Conservation (phyloP, 2,329 filamentous ascomycete genomes). For the Chalaropsis thielavioides region DNA sequence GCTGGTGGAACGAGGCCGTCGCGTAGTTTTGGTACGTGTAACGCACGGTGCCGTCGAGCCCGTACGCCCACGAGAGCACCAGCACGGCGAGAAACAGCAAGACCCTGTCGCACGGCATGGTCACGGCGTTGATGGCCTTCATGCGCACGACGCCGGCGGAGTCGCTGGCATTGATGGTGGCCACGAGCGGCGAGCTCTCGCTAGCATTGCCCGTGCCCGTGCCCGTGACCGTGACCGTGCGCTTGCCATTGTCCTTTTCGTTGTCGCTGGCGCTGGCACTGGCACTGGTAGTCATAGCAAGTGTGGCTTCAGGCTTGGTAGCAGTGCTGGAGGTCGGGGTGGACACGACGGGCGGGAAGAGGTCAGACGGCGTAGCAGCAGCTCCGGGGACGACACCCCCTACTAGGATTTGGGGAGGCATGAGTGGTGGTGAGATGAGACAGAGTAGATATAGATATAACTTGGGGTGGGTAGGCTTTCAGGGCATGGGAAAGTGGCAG, state of each 20-base stretch:
- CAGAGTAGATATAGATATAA: no score
- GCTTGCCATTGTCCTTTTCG: no score
- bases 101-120: constrained; percentile 37
- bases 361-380: not conserved
- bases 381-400: not conserved
- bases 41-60: constrained; percentile 43
- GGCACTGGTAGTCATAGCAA: not conserved
- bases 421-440: not conserved
- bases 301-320: not conserved
- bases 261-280: not conserved
- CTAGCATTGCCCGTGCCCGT: no score
- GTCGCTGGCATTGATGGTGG: constrained; percentile 18
- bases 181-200: not conserved
- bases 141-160: constrained; percentile 44
- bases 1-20: constrained; percentile 34
- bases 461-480: no score
- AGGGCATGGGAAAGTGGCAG: no score
- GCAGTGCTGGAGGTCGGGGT: not conserved
- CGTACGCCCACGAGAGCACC: constrained; percentile 48
- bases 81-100: constrained; percentile 47
- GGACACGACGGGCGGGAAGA: not conserved
- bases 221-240: not conserved
- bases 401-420: not conserved
- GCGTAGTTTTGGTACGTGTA: constrained; percentile 41
- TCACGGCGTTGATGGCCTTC: constrained; percentile 39